A percentile compares a stretch with the other conserved stretches of the same genome.
Evolutionary conservation across 2,329 filamentous ascomycete species (phyloP).

Genomic region (Colletotrichum cordylinicola): DNA sequence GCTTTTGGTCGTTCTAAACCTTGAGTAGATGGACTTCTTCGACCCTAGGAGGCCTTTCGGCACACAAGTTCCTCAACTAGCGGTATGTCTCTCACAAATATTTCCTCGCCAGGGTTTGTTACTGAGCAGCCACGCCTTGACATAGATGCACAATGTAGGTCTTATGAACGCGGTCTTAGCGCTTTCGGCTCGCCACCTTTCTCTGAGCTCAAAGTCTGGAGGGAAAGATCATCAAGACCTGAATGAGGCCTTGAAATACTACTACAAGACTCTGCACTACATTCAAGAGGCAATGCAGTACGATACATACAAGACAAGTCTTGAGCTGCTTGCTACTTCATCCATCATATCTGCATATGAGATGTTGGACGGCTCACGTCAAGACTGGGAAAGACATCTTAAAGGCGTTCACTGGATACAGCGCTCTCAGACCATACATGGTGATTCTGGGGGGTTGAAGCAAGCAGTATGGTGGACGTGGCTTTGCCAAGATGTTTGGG

Average conservation of each 20-base stretch:
- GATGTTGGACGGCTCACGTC: slow-evolving; percentile 64
- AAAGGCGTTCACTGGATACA: slow-evolving; percentile 72
- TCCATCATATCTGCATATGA: slow-evolving; percentile 70
- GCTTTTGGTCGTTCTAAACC: background rate
- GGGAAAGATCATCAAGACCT: slow-evolving; percentile 28
- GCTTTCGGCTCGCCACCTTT: slow-evolving; percentile 29
- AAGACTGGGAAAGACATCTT: slow-evolving; percentile 65
- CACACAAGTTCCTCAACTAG: slow-evolving; percentile 13
- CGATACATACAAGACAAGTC: slow-evolving; percentile 60
- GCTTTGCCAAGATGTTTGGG: slow-evolving; percentile 70
- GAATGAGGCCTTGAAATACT: slow-evolving; percentile 50
- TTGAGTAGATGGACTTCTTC: slow-evolving; percentile 18
- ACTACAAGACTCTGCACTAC: slow-evolving; percentile 68
- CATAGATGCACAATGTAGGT: slow-evolving; percentile 26
- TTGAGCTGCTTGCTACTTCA: slow-evolving; percentile 64
- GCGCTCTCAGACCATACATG: slow-evolving; percentile 65
- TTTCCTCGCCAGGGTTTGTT: too few species aligned
- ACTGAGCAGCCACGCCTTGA: background rate
- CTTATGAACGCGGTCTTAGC: slow-evolving; percentile 32
- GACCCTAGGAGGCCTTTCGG: slow-evolving; percentile 9
- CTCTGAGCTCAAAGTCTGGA: background rate
- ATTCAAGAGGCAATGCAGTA: slow-evolving; percentile 65
- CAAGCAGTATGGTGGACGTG: slow-evolving; percentile 71
- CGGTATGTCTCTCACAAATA: background rate
- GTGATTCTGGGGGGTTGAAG: slow-evolving; percentile 60